Evolutionary conservation across 768 basidiomycete species (phyloP), one percentile per base, ranked within the genome.

Genomic region (Tulasnella sp.): DNA sequence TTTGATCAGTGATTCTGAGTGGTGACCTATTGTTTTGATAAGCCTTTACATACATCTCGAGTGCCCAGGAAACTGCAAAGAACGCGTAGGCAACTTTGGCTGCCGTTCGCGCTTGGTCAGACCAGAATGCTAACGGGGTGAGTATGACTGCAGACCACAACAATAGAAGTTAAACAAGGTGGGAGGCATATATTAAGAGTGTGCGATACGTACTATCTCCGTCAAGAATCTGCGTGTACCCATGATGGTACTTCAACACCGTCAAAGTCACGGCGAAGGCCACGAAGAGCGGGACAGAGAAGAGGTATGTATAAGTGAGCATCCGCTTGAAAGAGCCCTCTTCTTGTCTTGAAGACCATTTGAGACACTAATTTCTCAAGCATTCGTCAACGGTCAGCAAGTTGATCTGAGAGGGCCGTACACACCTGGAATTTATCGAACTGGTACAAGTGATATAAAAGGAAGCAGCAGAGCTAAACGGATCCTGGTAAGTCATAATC

Each of bases 381-480:
- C 74, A 5, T 55, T 1, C 70, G 60, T 78, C 84, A 90, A 4
- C 73, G 59, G 8, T 66, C 64, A 53, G 79, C 73, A 1, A 85
- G 87, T 22, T 71, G 66, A 80, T 75, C 86, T 85, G 88, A 69
- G 73, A 77, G 48, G 88, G 70, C 69, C 87, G 88, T 61, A n/a
- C 81, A 75, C 46, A 24, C 38, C 19, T 21, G 9, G 27, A 27
- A 52, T n/a, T 29, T n/a, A 19, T 50, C 56, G 31, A 21, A 25
- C 31, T 25, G 19, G 56, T 59, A 29, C 21, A 51, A 17, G 42
- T 53, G 56, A 45, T 50, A 24, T 24, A 29, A 38, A 11, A 38
- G 19, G 42, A 22, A 60, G 25, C 12, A 15, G n/a, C 42, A n/a
- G 24, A 17, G 38, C 21, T 62, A 15, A 15, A 27, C 11, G 10